These are phyloP conservation scores for Termitomyces sp. DNA, from an alignment of 768 basidiomycete species.

Conservation along the genomic window DNA sequence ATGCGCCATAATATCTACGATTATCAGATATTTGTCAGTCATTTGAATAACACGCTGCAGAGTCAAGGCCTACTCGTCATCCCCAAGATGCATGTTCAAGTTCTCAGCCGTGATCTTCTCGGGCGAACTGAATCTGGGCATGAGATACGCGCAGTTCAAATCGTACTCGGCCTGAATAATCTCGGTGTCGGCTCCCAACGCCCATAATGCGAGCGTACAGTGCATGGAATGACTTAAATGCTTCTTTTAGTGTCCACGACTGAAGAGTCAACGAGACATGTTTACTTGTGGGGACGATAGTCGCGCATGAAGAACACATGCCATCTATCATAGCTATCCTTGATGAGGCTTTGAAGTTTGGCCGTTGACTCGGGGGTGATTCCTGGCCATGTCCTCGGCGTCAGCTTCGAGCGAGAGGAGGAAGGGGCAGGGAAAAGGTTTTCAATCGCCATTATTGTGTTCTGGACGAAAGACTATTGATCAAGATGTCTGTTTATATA, in stretches of 20 bases:
- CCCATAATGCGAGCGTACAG: too few species aligned
- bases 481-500: background rate
- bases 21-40: background rate
- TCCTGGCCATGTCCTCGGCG: slow-evolving; percentile 26
- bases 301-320: slow-evolving; percentile 44
- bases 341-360: slow-evolving; percentile 26
- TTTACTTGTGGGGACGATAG: slow-evolving; percentile 44
- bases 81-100: too few species aligned
- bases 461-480: background rate
- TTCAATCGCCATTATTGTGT: background rate
- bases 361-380: slow-evolving; percentile 26
- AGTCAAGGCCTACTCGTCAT: too few species aligned
- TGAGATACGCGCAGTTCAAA: too few species aligned
- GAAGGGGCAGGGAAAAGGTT: too few species aligned
- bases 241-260: background rate
- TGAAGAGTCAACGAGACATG: background rate
- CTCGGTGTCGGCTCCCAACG: too few species aligned
- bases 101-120: too few species aligned
- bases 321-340: slow-evolving; percentile 41
- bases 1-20: slow-evolving; percentile 49
- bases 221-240: too few species aligned
- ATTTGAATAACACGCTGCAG: too few species aligned
- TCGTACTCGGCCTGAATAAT: too few species aligned
- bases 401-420: slow-evolving; percentile 15
- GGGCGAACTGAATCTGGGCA: too few species aligned